A percentile compares a stretch with the other conserved stretches of the same genome.
phyloP scores from a whole-genome alignment of 2,329 filamentous ascomycete species.

The Grosmannia serpens region DNA sequence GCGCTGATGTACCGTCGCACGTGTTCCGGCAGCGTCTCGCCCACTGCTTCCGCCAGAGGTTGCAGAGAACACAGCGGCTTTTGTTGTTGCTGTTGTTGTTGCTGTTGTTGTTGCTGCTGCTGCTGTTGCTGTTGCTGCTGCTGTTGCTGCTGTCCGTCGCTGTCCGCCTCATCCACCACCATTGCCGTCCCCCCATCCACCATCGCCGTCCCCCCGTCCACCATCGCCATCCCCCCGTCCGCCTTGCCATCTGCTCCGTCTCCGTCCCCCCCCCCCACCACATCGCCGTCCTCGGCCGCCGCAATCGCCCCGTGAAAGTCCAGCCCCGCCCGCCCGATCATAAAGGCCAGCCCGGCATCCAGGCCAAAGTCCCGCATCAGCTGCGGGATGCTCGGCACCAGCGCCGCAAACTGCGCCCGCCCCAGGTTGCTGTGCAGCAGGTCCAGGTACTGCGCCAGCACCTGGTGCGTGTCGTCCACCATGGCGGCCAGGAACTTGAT shows the following conservation, averaged over 20 bases:
- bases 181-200: no score
- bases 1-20: constrained; percentile 62
- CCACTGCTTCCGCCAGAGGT: constrained; percentile 59
- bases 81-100: no score
- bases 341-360: constrained; percentile 70
- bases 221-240: neutral
- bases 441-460: constrained; percentile 80
- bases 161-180: neutral
- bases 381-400: constrained; percentile 62
- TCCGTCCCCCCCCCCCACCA: neutral
- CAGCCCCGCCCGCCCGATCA: constrained; percentile 67
- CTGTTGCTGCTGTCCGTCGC: constrained; percentile 16
- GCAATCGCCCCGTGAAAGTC: constrained; percentile 39
- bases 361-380: constrained; percentile 72
- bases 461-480: constrained; percentile 79
- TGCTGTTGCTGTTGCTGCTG: no score
- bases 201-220: neutral
- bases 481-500: constrained; percentile 83
- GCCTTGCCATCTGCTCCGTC: neutral
- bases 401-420: constrained; percentile 62
- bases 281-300: neutral
- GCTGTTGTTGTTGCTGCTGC: no score
- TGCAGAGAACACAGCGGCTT: constrained; percentile 52
- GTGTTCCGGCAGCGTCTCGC: constrained; percentile 45
- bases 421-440: constrained; percentile 71